Evolutionary conservation across 2,329 filamentous ascomycete genomes (phyloP).

Genomic region (Trichoderma polysporum): DNA sequence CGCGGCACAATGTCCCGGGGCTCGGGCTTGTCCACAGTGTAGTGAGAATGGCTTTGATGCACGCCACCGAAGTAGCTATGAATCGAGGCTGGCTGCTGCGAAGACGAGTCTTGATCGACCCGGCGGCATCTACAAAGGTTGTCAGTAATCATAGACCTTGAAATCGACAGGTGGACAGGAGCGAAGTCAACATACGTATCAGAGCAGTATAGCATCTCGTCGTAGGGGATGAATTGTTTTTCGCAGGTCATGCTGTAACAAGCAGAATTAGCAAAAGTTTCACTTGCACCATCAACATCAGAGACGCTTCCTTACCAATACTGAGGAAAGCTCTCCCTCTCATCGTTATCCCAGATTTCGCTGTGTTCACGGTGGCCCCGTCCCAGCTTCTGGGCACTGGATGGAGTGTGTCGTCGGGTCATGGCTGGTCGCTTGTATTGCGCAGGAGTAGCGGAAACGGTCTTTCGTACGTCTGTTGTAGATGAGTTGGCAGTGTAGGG

Average conservation of each 20-base stretch:
- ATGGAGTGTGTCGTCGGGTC: constrained; percentile 45
- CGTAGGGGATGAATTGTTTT: constrained; percentile 61
- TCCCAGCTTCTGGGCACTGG: constrained; percentile 47
- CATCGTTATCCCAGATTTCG: constrained; percentile 52
- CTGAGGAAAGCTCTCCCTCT: constrained; percentile 63
- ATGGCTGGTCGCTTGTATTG: constrained; percentile 50
- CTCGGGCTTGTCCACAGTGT: constrained; percentile 48
- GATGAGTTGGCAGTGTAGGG: constrained; percentile 53
- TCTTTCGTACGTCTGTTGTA: constrained; percentile 55
- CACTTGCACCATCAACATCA: constrained; percentile 8
- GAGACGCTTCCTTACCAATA: constrained; percentile 53
- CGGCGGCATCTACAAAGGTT: constrained; percentile 49
- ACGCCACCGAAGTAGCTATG: constrained; percentile 33
- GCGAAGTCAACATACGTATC: constrained; percentile 56
- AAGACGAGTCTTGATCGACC: constrained; percentile 47
- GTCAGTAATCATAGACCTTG: constrained; percentile 24
- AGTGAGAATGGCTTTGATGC: constrained; percentile 43
- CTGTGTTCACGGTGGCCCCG: constrained; percentile 53
- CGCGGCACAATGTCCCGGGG: constrained; percentile 63
- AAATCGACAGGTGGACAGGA: background rate
- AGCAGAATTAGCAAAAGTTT: constrained; percentile 25
- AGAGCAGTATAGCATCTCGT: constrained; percentile 63
- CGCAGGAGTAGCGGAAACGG: constrained; percentile 46
- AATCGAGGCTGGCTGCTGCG: constrained; percentile 32
- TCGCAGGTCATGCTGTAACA: constrained; percentile 61